Evolutionary conservation across 2,329 filamentous ascomycete genomes (phyloP).

Genomic region (Cladophialophora psammophila): DNA sequence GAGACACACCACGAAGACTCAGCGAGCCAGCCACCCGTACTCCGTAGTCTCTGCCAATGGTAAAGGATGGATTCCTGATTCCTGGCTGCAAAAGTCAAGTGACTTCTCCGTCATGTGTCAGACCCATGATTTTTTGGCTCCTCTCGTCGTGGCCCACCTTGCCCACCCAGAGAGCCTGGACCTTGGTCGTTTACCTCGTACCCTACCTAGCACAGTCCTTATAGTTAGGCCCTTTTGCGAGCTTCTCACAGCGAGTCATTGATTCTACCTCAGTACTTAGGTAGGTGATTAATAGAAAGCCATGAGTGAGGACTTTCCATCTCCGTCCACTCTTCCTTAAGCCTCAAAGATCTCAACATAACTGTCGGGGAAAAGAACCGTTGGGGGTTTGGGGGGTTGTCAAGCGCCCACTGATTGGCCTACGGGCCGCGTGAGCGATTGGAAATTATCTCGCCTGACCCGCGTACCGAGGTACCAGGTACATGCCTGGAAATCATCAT

Average conservation of each 20-base stretch:
- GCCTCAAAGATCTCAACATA: too few species aligned
- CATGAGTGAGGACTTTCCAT: too few species aligned
- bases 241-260: too few species aligned
- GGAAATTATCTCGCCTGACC: conserved; percentile 18
- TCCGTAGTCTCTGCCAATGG: neutral
- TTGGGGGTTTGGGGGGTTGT: neutral
- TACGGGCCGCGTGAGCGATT: too few species aligned
- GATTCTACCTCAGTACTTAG: too few species aligned
- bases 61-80: neutral
- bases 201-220: too few species aligned
- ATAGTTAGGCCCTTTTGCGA: too few species aligned
- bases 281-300: too few species aligned
- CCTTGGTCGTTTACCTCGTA: neutral
- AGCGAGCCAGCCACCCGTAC: too few species aligned
- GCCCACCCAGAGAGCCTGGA: neutral
- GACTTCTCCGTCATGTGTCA: conserved; percentile 9
- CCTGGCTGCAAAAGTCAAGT: conserved; percentile 1
- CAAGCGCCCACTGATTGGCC: too few species aligned
- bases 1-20: too few species aligned
- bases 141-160: neutral
- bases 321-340: too few species aligned
- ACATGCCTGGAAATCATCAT: neutral
- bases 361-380: conserved; percentile 14
- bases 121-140: conserved; percentile 9
- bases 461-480: conserved; percentile 9